Evolutionary conservation across 2,329 filamentous ascomycete genomes (phyloP).

Genomic region (Exophiala lecanii-corni): DNA sequence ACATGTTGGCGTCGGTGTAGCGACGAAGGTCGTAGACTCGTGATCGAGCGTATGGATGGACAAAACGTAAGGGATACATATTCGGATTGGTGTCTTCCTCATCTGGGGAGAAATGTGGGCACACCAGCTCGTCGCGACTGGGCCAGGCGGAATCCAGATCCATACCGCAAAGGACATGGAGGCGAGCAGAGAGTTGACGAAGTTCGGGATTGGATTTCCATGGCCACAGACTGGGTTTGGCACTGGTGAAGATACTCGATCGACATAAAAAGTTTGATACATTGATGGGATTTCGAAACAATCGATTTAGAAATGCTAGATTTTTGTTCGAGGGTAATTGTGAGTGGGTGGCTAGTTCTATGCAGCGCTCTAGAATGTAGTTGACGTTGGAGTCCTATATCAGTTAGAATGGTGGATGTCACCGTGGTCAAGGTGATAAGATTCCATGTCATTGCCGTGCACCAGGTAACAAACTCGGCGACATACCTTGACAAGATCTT

Average conservation of each 20-base stretch:
- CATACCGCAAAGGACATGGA: slow-evolving; percentile 66
- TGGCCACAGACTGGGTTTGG: slow-evolving; percentile 41
- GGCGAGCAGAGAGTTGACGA: slow-evolving; percentile 63
- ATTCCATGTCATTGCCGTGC: no score
- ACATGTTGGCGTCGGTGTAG: slow-evolving; percentile 57
- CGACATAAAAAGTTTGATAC: slow-evolving; percentile 58
- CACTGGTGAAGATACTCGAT: slow-evolving; percentile 60
- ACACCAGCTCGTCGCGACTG: slow-evolving; percentile 3
- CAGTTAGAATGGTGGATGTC: no score
- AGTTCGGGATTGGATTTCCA: slow-evolving; percentile 38
- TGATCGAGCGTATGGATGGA: slow-evolving; percentile 60
- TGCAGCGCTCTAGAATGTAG: slow-evolving; percentile 23
- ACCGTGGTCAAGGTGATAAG: no score
- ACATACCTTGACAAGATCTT: slow-evolving; percentile 37
- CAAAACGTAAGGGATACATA: slow-evolving; percentile 20
- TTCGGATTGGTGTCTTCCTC: background rate
- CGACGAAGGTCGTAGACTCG: slow-evolving; percentile 70
- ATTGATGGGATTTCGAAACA: slow-evolving; percentile 44
- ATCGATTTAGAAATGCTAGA: slow-evolving; percentile 32
- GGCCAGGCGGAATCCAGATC: slow-evolving; percentile 41
- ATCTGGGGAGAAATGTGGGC: slow-evolving; percentile 3
- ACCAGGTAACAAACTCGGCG: no score
- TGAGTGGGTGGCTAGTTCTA: slow-evolving; percentile 44
- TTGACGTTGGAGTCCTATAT: slow-evolving; percentile 7
- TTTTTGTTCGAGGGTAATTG: slow-evolving; percentile 43